Evolutionary conservation across 768 basidiomycete species (phyloP).

Genomic region (Boletus bicolor): DNA sequence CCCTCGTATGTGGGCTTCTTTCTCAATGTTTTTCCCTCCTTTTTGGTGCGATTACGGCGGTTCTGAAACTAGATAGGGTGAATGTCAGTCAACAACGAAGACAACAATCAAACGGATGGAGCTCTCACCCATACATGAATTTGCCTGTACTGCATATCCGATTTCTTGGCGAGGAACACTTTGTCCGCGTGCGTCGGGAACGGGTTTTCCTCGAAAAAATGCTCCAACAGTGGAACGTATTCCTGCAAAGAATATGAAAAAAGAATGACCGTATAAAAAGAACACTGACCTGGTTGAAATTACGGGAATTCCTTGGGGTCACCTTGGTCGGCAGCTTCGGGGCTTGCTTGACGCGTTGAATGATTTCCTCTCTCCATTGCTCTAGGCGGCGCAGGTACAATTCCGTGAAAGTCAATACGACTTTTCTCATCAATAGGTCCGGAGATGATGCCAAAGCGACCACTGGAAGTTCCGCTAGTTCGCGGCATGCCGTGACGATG

Average conservation of each 20-base stretch:
- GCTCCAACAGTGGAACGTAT: conserved; percentile 8
- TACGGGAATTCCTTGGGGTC: not conserved
- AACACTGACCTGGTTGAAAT: conserved; percentile 2
- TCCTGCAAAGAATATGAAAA: not conserved
- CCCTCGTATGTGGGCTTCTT: not conserved
- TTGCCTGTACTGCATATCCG: conserved; percentile 14
- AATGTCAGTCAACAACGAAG: not conserved
- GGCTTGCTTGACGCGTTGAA: not conserved
- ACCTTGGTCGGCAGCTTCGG: fast-evolving
- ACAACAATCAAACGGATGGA: fast-evolving
- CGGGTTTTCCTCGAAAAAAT: conserved; percentile 12
- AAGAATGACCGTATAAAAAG: fast-evolving
- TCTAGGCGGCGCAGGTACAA: not conserved
- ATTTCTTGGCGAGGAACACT: conserved; percentile 7
- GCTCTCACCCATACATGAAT: conserved; percentile 17
- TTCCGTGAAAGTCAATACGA: not conserved
- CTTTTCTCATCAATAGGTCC: fast-evolving
- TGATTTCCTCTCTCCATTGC: conserved; percentile 1
- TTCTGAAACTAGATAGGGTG: conserved; percentile 9
- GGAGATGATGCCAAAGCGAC: fast-evolving
- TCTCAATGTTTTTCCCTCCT: not conserved
- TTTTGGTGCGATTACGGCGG: conserved; percentile 10
- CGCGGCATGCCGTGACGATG: not conserved
- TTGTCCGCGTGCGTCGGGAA: conserved; percentile 15
- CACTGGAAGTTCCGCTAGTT: not conserved